Evolutionary conservation across 345 rosid species (phyloP), one percentile per base, ranked within the genome.

Genomic region (Excoecaria cochinchinensis): DNA sequence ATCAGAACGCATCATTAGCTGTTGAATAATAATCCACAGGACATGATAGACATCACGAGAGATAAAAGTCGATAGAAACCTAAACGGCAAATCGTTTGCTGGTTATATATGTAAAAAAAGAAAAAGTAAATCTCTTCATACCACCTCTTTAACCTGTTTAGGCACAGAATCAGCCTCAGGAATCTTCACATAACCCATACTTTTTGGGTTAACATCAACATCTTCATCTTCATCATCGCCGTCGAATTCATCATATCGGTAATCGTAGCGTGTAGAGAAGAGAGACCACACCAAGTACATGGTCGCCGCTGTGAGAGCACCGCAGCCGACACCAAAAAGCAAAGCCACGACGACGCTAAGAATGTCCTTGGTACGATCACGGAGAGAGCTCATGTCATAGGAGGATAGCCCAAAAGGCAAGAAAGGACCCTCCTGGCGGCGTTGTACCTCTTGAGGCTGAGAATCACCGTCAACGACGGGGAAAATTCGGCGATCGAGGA

Each of bases 301-400:
- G 63, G 97, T 88, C 15, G 90, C 92, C 11, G 95, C 98, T 10
- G 99, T 91, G 53, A 95, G 89, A 62, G 98, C 97, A 13, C 99
- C 99, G 46, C 98, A 95, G 3, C 96, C 97, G 68, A 95, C 98
- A 3, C 98, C 99, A 52, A 95, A 91, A 2, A 95, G 84, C 61
- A 95, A 86, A 46, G 94, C 94, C 9, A 90, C 87, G 5, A 95
- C 94, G 21, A 95, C 96, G 80, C 97, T 91, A 14, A 95, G 87
- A 56, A 95, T 95, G 67, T 95, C 99, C 78, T 84, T 88, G 19
- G 96, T 81, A 8, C 97, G 97, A 42, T 95, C 92, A 9, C 85
- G 92, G 55, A 94, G 86, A 36, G 97, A 92, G 73, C 73, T 76
- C 60, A 86, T 72, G 69, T 85, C 89, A 58, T 85, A 89, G 31